Evolutionary conservation across 305 asterid species (phyloP).

Genomic region (Fraxinus platypoda): DNA sequence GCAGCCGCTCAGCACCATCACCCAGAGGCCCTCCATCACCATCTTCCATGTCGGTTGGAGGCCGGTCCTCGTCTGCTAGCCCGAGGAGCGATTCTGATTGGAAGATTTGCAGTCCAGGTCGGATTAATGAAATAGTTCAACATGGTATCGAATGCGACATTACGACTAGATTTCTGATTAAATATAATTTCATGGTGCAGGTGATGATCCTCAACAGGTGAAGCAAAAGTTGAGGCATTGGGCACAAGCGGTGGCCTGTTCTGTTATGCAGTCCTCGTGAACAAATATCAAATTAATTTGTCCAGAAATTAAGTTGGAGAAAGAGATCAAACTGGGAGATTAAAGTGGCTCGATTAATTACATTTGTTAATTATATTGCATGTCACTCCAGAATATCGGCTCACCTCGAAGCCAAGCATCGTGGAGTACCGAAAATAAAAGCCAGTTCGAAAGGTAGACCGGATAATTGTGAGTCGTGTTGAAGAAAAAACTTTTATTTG

Average conservation of each 20-base stretch:
- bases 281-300: not conserved
- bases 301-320: not conserved
- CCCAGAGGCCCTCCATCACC: not conserved
- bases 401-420: not conserved
- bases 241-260: conserved; percentile 90
- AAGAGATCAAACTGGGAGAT: not conserved
- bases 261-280: conserved; percentile 58
- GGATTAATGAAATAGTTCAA: not conserved
- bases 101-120: conserved; percentile 75
- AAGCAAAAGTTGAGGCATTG: conserved; percentile 77
- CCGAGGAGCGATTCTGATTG: conserved; percentile 50
- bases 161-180: not conserved
- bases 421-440: not conserved
- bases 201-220: conserved; percentile 68
- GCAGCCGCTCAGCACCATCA: conserved; percentile 30
- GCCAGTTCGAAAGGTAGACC: not conserved
- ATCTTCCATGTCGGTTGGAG: not conserved
- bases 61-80: conserved; percentile 57
- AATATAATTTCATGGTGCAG: conserved; percentile 25
- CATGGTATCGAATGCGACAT: not conserved
- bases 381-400: not conserved
- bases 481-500: not conserved
- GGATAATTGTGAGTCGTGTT: not conserved
- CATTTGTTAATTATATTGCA: not conserved
- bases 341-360: not conserved